Conservation (phyloP, 176 grass and related monocot genomes). For the Coix lacrymajobi region DNA sequence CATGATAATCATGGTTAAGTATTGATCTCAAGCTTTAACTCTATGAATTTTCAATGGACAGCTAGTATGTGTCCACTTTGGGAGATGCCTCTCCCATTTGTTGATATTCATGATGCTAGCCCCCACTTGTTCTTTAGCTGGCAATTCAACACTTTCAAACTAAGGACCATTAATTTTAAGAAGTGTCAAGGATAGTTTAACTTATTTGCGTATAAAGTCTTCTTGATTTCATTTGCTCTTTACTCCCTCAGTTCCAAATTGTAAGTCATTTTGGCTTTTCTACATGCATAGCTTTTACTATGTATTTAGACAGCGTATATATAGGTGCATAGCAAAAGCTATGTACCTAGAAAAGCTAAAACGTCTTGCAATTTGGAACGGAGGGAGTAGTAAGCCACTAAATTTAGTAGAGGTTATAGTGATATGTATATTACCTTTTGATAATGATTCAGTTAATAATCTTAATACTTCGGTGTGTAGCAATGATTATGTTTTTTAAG, state of each 20-base stretch:
- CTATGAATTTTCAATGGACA: not conserved
- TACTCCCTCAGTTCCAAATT: not conserved
- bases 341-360: too few species aligned
- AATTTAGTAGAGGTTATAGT: not conserved
- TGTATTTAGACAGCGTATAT: not conserved
- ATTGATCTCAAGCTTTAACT: not conserved
- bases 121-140: conserved; percentile 19
- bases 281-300: not conserved
- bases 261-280: not conserved
- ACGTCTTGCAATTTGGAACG: not conserved
- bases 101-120: not conserved
- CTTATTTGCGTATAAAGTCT: not conserved
- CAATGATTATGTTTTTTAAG: not conserved
- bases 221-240: not conserved
- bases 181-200: not conserved
- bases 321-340: too few species aligned
- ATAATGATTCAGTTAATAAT: not conserved
- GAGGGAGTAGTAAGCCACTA: not conserved
- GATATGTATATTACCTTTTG: not conserved
- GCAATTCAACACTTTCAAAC: not conserved
- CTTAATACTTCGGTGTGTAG: not conserved
- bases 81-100: not conserved
- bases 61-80: not conserved
- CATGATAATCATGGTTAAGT: not conserved
- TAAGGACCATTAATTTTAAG: not conserved